Percentiles rank a stretch among this genome's conserved stretches.
Conservation (phyloP, 179 eudicot genomes). For the Sideroxylon spinosum region DNA sequence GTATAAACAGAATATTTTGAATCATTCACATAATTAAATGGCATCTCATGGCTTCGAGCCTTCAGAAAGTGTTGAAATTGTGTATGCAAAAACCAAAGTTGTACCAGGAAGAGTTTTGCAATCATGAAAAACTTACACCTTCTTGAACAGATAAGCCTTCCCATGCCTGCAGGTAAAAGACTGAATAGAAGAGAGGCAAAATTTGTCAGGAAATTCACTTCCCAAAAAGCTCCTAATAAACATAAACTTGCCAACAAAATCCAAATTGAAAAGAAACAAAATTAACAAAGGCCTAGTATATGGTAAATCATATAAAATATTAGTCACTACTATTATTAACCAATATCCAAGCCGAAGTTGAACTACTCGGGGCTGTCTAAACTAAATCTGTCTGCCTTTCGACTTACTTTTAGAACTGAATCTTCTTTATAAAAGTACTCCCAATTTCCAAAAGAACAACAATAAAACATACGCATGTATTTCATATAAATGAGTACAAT, state of each 20-base stretch:
- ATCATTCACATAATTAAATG: background rate
- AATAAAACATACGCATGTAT: too few species aligned
- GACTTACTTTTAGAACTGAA: background rate
- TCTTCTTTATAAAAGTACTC: background rate
- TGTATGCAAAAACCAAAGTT: background rate
- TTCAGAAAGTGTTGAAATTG: slow-evolving; percentile 7
- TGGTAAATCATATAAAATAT: background rate
- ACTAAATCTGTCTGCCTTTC: background rate
- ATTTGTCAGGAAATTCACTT: slow-evolving; percentile 19
- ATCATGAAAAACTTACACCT: slow-evolving; percentile 79
- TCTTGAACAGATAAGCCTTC: slow-evolving; percentile 93
- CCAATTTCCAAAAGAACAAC: background rate
- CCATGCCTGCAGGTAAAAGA: slow-evolving; percentile 87
- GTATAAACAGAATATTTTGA: background rate
- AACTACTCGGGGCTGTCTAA: background rate
- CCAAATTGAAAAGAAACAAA: background rate
- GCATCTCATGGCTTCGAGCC: slow-evolving; percentile 10
- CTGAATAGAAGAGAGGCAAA: slow-evolving; percentile 47
- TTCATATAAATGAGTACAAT: background rate
- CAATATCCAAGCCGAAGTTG: background rate
- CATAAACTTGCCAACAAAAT: slow-evolving; percentile 3
- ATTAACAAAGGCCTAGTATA: background rate
- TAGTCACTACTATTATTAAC: background rate
- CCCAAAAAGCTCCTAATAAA: background rate
- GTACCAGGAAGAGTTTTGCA: slow-evolving; percentile 12